Evolutionary conservation across 2,329 filamentous ascomycete species (phyloP), one percentile per base, ranked within the genome.

Genomic region (Fusarium caatingaense): DNA sequence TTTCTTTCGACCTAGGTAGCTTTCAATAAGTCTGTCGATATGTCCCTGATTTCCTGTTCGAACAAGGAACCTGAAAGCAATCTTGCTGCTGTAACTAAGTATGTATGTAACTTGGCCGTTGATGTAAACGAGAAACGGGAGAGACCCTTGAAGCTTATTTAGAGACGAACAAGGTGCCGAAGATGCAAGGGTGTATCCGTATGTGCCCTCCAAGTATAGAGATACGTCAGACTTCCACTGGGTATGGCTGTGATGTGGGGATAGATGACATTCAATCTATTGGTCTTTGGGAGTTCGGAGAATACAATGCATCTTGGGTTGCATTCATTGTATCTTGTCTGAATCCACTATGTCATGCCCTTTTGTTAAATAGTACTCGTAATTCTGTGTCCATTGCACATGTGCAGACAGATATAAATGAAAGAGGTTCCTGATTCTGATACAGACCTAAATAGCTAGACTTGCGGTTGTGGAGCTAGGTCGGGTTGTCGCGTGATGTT

Each of bases 401-500:
- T 18, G 10, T 37, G 11, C 11, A 37, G 10, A 37, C 34, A 37
- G 6, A 37, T 37, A 37, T 37, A 11, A 25, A 16, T 23, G 32
- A 21, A n/a, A 21, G 15, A 28, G 23, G 18, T 57, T 30, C n/a
- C 30, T 49, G 18, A 23, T 63, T 41, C 47, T 45, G 41, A 63
- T 56, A 58, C 56, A 40, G 18, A n/a, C 18, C 34, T 37, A 11
- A 37, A 37, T 21, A 20, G 45, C 34, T 37, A 27, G 34, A 48
- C 51, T 62, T 45, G 21, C 46, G 32, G 34, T n/a, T 48, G 56
- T 63, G 57, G 69, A 61, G 57, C 48, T 50, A 60, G 48, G 25
- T 48, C 59, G 41, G 34, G 20, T 55, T 64, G 59, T 72, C 72
- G 65, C 63, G 60, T 74, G 69, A 72, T 71, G 27, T 54, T 65